These are phyloP conservation scores for Paraleonurus japonicus DNA, from an alignment of 257 asterid genomes.

Conservation along the genomic window DNA sequence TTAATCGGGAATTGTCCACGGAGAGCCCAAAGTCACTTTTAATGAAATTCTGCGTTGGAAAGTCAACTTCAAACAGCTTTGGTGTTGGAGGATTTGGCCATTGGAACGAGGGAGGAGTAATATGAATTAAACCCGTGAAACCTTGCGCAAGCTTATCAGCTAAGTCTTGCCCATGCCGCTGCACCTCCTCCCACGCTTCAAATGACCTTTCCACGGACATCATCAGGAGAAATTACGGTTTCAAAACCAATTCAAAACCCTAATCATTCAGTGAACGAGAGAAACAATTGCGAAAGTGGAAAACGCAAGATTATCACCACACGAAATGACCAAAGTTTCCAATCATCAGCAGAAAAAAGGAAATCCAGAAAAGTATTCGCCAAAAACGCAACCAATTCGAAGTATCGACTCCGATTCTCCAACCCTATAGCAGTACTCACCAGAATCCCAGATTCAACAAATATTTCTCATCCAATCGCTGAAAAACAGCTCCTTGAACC, in stretches of 20 bases:
- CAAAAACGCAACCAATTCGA: background rate
- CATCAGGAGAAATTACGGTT: slow-evolving; percentile 31
- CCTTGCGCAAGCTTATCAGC: slow-evolving; percentile 91
- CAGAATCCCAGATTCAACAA: slow-evolving; percentile 20
- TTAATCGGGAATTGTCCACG: slow-evolving; percentile 54
- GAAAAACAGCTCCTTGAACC: background rate
- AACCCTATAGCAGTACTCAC: slow-evolving; percentile 11
- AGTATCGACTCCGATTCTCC: slow-evolving; percentile 23
- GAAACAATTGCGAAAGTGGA: background rate
- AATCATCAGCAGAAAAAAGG: background rate
- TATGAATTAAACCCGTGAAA: slow-evolving; percentile 78
- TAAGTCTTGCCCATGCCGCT: slow-evolving; percentile 87
- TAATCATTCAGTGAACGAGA: slow-evolving; percentile 9
- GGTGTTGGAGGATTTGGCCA: slow-evolving; percentile 78
- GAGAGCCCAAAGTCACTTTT: slow-evolving; percentile 61
- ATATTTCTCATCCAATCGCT: slow-evolving; percentile 3
- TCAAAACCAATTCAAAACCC: slow-evolving; percentile 24
- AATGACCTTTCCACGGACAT: slow-evolving; percentile 94
- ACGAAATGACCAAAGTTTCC: background rate
- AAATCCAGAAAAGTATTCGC: slow-evolving; percentile 1
- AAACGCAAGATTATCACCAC: background rate
- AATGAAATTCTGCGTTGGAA: slow-evolving; percentile 56
- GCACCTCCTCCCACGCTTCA: slow-evolving; percentile 99
- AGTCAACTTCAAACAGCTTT: slow-evolving; percentile 73
- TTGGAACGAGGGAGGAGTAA: slow-evolving; percentile 66